phyloP scores from a whole-genome alignment of 2,329 filamentous ascomycete species.

The Alternaria brassicicola region DNA sequence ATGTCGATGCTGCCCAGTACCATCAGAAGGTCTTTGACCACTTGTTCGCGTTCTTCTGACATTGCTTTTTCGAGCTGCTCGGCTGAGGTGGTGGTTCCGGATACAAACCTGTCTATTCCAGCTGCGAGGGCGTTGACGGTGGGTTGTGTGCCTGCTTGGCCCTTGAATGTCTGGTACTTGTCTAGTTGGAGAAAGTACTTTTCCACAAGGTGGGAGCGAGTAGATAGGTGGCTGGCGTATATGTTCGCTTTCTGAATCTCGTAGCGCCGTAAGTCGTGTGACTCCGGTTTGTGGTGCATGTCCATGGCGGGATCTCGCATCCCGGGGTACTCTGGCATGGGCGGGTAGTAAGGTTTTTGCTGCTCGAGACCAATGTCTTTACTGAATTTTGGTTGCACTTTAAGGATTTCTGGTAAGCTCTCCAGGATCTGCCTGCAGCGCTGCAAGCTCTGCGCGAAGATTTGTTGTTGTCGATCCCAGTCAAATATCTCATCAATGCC shows the following conservation, averaged over 20 bases:
- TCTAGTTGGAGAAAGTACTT: conserved; percentile 81
- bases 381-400: conserved; percentile 57
- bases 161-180: conserved; percentile 57
- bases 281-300: conserved; percentile 33
- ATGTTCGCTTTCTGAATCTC: conserved; percentile 95
- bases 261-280: conserved; percentile 57
- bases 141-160: conserved; percentile 52
- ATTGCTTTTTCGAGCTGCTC: conserved; percentile 67
- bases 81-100: conserved; percentile 23
- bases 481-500: conserved; percentile 76
- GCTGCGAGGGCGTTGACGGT: conserved; percentile 29
- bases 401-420: conserved; percentile 71
- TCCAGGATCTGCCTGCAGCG: conserved; percentile 72
- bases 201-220: conserved; percentile 83
- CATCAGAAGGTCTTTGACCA: conserved; percentile 77
- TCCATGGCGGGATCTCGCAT: conserved; percentile 36
- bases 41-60: conserved; percentile 76
- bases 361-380: conserved; percentile 37
- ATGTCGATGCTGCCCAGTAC: conserved; percentile 80
- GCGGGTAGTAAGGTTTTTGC: conserved; percentile 45
- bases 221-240: conserved; percentile 79
- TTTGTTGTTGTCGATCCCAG: conserved; percentile 76
- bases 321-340: conserved; percentile 43
- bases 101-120: conserved; percentile 41
- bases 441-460: conserved; percentile 73